Conservation (phyloP, 1,139 yeast genomes). For the Maudiozyma humilis region DNA sequence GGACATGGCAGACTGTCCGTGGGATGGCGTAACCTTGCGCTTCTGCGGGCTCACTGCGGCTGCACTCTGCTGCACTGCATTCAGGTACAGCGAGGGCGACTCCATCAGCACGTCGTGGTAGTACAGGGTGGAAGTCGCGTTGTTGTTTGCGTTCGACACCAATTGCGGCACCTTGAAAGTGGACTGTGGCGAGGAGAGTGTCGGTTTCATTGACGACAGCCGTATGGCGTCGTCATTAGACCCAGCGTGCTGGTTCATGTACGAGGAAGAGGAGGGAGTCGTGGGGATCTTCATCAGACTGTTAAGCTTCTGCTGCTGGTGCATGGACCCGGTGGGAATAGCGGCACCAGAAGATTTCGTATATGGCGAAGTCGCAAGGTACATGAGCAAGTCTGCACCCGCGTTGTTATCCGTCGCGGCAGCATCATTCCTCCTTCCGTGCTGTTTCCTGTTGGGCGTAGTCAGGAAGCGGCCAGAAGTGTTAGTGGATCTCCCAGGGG, state of each 20-base stretch:
- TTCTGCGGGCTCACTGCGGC: slow-evolving; percentile 18
- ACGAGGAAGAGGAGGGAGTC: slow-evolving; percentile 20
- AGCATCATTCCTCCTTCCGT: not conserved
- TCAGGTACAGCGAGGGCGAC: slow-evolving; percentile 27
- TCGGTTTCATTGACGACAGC: slow-evolving; percentile 26
- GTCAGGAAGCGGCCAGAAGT: not conserved
- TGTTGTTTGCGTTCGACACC: slow-evolving; percentile 7
- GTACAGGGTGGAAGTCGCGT: slow-evolving; percentile 5
- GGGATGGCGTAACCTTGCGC: slow-evolving; percentile 8
- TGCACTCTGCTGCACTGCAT: slow-evolving; percentile 5
- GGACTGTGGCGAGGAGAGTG: slow-evolving; percentile 28
- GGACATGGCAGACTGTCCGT: slow-evolving; percentile 1
- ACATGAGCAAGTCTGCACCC: slow-evolving; percentile 30
- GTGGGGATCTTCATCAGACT: slow-evolving; percentile 15
- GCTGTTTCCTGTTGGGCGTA: slow-evolving; percentile 11
- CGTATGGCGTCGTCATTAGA: slow-evolving; percentile 22
- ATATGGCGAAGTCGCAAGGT: slow-evolving; percentile 32
- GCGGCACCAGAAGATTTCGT: slow-evolving; percentile 8
- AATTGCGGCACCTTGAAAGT: slow-evolving; percentile 26
- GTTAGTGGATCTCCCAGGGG: slow-evolving; percentile 6
- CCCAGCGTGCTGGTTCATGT: slow-evolving; percentile 6
- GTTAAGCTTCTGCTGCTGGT: not conserved
- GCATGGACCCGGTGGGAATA: not conserved
- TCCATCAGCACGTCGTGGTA: slow-evolving; percentile 22
- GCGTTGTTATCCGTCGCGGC: slow-evolving; percentile 6